Evolutionary conservation across 2,329 filamentous ascomycete genomes (phyloP).

Genomic region (Huntiella moniliformis): DNA sequence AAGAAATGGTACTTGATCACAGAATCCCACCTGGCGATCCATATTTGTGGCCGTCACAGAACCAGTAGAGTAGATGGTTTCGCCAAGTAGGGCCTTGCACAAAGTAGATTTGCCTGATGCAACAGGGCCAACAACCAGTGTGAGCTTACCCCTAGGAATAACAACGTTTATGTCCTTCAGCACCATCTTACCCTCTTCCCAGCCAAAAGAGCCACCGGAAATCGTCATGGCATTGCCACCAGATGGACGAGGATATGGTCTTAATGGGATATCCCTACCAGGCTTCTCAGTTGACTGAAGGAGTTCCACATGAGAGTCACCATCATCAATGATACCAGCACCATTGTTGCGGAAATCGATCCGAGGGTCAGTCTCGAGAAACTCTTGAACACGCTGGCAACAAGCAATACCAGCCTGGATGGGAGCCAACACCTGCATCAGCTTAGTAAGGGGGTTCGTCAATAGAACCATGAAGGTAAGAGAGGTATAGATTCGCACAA

Average conservation of each 20-base stretch:
- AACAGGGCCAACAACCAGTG: constrained; percentile 23
- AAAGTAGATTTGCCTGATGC: constrained; percentile 22
- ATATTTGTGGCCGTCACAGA: constrained; percentile 9
- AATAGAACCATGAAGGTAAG: constrained; percentile 15
- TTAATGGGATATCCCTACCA: not conserved
- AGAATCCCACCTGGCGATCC: constrained; percentile 16
- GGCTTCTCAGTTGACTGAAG: not conserved
- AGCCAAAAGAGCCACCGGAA: constrained; percentile 14
- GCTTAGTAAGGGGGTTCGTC: constrained; percentile 12
- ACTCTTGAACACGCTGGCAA: constrained; percentile 11
- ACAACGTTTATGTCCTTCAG: constrained; percentile 19
- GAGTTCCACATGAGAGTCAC: not conserved
- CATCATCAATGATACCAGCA: not conserved
- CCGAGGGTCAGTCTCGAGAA: constrained; percentile 8
- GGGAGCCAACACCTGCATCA: constrained; percentile 13
- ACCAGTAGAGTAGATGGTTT: constrained; percentile 14
- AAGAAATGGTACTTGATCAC: constrained; percentile 19
- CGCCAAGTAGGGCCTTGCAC: constrained; percentile 19
- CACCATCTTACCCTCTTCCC: constrained; percentile 14
- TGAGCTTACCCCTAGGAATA: constrained; percentile 18
- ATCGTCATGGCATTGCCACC: constrained; percentile 4
- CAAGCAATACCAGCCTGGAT: constrained; percentile 12
- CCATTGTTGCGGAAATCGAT: constrained; percentile 8
- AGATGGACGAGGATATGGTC: not conserved
- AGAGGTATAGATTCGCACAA: constrained; percentile 21